A percentile compares a stretch with the other conserved stretches of the same genome.
These are phyloP conservation scores for Fusarium praegraminearum DNA, from an alignment of 2,329 filamentous ascomycete species.

Conservation along the genomic window DNA sequence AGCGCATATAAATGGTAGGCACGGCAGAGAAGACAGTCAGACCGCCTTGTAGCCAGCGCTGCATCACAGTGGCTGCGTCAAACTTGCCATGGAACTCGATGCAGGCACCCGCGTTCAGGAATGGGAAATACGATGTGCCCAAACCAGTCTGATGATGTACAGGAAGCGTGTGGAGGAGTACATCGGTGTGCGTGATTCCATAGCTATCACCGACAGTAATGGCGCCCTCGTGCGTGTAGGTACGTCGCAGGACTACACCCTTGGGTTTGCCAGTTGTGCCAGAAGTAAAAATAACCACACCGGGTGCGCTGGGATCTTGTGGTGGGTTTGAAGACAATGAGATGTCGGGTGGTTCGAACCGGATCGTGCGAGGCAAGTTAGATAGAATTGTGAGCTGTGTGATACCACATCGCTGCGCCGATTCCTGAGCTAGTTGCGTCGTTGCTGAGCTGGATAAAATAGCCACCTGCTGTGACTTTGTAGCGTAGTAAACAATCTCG, in stretches of 20 bases:
- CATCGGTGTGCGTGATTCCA: not conserved
- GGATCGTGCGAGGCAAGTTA: not conserved
- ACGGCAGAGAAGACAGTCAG: slow-evolving; percentile 4
- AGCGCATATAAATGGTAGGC: not conserved
- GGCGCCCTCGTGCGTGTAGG: slow-evolving; percentile 1
- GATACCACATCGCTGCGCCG: not conserved
- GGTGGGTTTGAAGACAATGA: not conserved
- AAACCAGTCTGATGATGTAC: not conserved
- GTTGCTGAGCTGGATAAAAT: not conserved
- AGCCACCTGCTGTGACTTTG: not conserved
- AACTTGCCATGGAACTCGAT: slow-evolving; percentile 5
- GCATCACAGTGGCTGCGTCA: not conserved
- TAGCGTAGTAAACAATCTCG: not conserved
- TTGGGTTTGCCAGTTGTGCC: not conserved
- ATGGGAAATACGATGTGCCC: not conserved
- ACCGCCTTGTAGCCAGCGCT: not conserved
- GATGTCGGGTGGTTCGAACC: not conserved
- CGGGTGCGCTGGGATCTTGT: not conserved
- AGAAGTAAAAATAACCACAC: slow-evolving; percentile 2
- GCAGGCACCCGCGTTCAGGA: not conserved
- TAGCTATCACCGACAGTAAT: slow-evolving; percentile 1
- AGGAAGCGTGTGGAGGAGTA: not conserved
- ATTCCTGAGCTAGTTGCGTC: not conserved
- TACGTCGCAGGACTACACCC: not conserved
- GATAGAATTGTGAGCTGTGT: not conserved